Percentiles rank a stretch among this genome's conserved stretches.
phyloP scores from a whole-genome alignment of 208 protist species.

The Leishmania aethiopica region DNA sequence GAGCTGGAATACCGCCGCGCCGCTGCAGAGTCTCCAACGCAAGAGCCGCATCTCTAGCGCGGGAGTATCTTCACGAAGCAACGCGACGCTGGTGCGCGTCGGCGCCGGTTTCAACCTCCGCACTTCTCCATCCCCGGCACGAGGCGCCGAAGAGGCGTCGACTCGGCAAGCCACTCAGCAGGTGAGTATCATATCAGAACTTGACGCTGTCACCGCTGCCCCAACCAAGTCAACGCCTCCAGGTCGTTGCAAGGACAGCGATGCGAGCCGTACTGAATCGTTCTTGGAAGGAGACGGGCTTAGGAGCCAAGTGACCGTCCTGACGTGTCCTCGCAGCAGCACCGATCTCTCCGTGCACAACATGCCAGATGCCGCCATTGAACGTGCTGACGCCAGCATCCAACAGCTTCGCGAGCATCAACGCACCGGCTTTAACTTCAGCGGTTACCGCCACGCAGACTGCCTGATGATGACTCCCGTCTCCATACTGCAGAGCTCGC shows the following conservation, averaged over 20 bases:
- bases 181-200: background rate
- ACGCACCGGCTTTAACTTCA: background rate
- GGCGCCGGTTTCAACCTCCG: background rate
- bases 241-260: background rate
- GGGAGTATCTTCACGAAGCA: background rate
- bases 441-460: too few species aligned
- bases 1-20: background rate
- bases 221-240: background rate
- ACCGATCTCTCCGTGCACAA: conserved; percentile 1
- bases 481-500: conserved; percentile 15
- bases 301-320: conserved; percentile 14
- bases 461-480: background rate
- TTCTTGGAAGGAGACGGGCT: background rate
- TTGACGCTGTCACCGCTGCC: background rate
- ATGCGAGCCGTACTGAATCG: background rate
- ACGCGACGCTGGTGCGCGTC: background rate
- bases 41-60: background rate
- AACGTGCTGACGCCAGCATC: background rate
- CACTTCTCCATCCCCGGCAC: background rate
- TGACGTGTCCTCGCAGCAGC: conserved; percentile 9
- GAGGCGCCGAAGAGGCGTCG: background rate
- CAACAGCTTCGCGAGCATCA: background rate
- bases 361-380: background rate
- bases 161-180: background rate
- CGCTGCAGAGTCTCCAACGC: background rate